Evolutionary conservation across 2,329 filamentous ascomycete species (phyloP).

Genomic region (Talaromyces sp.): DNA sequence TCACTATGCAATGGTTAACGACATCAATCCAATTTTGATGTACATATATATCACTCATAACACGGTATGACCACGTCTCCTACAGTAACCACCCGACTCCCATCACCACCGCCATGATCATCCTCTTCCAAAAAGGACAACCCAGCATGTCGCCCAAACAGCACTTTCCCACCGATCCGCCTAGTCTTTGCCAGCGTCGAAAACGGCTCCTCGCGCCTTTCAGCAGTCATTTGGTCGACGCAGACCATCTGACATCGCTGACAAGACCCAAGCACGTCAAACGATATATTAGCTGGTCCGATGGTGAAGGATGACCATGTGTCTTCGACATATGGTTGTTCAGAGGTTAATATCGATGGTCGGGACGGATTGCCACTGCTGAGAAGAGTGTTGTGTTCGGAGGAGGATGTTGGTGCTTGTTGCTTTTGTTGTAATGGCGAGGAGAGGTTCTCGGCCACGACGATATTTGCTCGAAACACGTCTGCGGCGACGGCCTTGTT

Average conservation of each 20-base stretch:
- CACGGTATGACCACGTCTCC: conserved; percentile 34
- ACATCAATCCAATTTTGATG: background rate
- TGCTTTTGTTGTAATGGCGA: background rate
- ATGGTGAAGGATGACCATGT: conserved; percentile 66
- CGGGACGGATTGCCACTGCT: background rate
- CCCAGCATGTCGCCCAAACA: conserved; percentile 75
- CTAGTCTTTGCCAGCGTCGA: conserved; percentile 82
- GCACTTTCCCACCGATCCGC: conserved; percentile 74
- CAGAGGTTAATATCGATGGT: conserved; percentile 15
- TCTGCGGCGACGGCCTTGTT: conserved; percentile 59
- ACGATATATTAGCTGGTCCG: conserved; percentile 37
- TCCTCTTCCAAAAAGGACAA: conserved; percentile 18
- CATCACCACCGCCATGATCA: conserved; percentile 14
- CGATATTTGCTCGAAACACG: conserved; percentile 84
- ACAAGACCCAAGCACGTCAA: conserved; percentile 72
- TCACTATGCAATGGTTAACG: too few species aligned
- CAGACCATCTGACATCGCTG: conserved; percentile 95
- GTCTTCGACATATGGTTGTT: conserved; percentile 72
- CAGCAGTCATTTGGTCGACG: conserved; percentile 76
- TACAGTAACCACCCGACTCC: conserved; percentile 31
- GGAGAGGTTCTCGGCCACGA: conserved; percentile 55
- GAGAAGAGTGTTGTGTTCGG: conserved; percentile 7
- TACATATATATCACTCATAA: conserved; percentile 15
- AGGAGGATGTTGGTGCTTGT: background rate
- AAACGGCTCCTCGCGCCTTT: conserved; percentile 78